Evolutionary conservation across 495 filamentous ascomycete species (phyloP).

Genomic region (Talaromyces trachyspermus): DNA sequence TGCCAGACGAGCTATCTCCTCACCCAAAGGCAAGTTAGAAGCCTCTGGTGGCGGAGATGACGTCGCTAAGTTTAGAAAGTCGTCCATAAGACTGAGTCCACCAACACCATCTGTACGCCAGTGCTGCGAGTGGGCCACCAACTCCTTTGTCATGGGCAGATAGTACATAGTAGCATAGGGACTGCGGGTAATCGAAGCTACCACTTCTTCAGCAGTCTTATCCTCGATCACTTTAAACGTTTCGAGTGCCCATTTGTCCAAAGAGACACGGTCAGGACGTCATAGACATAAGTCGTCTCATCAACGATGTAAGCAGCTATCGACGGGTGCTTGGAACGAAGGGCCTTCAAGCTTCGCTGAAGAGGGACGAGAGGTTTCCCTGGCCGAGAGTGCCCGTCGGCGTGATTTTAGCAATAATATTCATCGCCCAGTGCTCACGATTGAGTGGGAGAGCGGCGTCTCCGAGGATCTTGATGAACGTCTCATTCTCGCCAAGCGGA

Average conservation of each 20-base stretch:
- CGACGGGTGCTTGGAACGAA: constrained; percentile 28
- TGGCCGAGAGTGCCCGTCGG: constrained; percentile 8
- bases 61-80: constrained; percentile 10
- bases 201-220: constrained; percentile 14
- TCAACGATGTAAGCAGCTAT: constrained; percentile 17
- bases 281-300: constrained; percentile 17
- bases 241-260: constrained; percentile 20
- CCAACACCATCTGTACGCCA: constrained; percentile 30
- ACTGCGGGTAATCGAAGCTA: constrained; percentile 12
- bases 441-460: constrained; percentile 16
- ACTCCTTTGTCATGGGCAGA: constrained; percentile 12
- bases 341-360: constrained; percentile 19
- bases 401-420: constrained; percentile 14
- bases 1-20: constrained; percentile 17
- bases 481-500: constrained; percentile 17
- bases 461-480: constrained; percentile 17
- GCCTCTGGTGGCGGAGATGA: not conserved
- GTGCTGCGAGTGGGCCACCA: constrained; percentile 22
- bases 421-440: constrained; percentile 21
- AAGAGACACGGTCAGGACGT: constrained; percentile 12
- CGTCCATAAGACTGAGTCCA: constrained; percentile 18
- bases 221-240: constrained; percentile 19
- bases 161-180: constrained; percentile 16
- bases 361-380: constrained; percentile 5
- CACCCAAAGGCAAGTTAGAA: constrained; percentile 18